Percentiles rank a stretch among this genome's conserved stretches.
These are phyloP conservation scores for Pythium utonaiense DNA, from an alignment of 352 stramenopile genomes.

Conservation along the genomic window DNA sequence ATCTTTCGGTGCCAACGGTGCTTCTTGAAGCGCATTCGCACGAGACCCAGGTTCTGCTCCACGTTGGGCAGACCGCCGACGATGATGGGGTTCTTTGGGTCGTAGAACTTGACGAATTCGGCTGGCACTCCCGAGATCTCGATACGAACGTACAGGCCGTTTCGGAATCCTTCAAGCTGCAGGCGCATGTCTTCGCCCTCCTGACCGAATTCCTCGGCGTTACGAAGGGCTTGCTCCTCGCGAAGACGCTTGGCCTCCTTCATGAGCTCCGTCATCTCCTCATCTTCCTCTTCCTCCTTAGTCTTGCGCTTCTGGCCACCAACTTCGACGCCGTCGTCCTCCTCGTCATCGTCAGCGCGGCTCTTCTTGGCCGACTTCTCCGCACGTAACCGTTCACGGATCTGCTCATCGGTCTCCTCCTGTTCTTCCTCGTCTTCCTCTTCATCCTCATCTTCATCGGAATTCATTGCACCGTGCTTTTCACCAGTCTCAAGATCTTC, in stretches of 20 bases:
- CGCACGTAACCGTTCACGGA: conserved; percentile 80
- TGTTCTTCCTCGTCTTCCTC: conserved; percentile 33
- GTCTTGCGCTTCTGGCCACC: conserved; percentile 30
- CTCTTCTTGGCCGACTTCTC: conserved; percentile 92
- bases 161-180: conserved; percentile 93
- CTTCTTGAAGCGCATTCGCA: conserved; percentile 98
- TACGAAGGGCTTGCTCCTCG: conserved; percentile 81
- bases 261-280: conserved; percentile 86
- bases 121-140: conserved; percentile 92
- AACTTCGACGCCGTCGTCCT: conserved; percentile 37
- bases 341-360: conserved; percentile 56
- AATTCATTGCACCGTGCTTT: conserved; percentile 32
- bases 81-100: conserved; percentile 84
- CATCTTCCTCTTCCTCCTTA: conserved; percentile 68
- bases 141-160: conserved; percentile 97
- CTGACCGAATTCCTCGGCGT: conserved; percentile 93
- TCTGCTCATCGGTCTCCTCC: conserved; percentile 78
- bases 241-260: conserved; percentile 75
- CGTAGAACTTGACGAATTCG: conserved; percentile 95
- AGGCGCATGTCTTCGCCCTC: conserved; percentile 92
- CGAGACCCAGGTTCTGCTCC: conserved; percentile 93
- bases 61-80: conserved; percentile 95
- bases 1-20: conserved; percentile 99
- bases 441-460: conserved; percentile 22
- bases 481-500: conserved; percentile 97